These are phyloP conservation scores for Leccinum obscurum DNA, from an alignment of 768 basidiomycete species.

Conservation along the genomic window DNA sequence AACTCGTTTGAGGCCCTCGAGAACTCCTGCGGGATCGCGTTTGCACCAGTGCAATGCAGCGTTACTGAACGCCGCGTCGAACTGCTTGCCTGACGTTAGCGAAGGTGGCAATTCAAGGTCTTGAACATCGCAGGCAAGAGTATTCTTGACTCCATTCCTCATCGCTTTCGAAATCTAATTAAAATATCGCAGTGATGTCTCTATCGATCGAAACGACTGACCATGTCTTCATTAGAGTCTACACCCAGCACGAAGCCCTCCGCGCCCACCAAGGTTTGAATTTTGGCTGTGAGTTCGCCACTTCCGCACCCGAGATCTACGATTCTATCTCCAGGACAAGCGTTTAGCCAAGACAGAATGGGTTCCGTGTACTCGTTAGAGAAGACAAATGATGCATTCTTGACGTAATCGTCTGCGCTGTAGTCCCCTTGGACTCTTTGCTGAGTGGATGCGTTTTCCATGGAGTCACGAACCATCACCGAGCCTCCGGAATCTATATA, in stretches of 20 bases:
- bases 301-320: conserved; percentile 83
- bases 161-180: conserved; percentile 55
- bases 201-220: conserved; percentile 32
- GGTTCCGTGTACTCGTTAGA: conserved; percentile 46
- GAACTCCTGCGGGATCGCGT: conserved; percentile 61
- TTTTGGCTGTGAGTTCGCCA: conserved; percentile 67
- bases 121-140: conserved; percentile 58
- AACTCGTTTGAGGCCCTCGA: conserved; percentile 56
- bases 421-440: conserved; percentile 40
- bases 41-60: conserved; percentile 89
- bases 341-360: conserved; percentile 60
- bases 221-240: conserved; percentile 75
- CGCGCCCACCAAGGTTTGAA: conserved; percentile 51
- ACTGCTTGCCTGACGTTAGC: conserved; percentile 38
- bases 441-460: conserved; percentile 9
- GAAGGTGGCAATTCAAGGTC: conserved; percentile 37
- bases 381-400: conserved; percentile 71
- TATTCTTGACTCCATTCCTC: conserved; percentile 44
- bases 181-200: not conserved
- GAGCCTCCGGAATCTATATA: conserved; percentile 2
- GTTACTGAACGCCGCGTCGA: conserved; percentile 79
- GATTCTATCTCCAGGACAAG: conserved; percentile 66
- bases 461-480: not conserved
- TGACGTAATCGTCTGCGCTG: conserved; percentile 61
- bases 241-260: conserved; percentile 64